phyloP scores from a whole-genome alignment of 2,329 filamentous ascomycete genomes.

The Colletotrichum sansevieriae region DNA sequence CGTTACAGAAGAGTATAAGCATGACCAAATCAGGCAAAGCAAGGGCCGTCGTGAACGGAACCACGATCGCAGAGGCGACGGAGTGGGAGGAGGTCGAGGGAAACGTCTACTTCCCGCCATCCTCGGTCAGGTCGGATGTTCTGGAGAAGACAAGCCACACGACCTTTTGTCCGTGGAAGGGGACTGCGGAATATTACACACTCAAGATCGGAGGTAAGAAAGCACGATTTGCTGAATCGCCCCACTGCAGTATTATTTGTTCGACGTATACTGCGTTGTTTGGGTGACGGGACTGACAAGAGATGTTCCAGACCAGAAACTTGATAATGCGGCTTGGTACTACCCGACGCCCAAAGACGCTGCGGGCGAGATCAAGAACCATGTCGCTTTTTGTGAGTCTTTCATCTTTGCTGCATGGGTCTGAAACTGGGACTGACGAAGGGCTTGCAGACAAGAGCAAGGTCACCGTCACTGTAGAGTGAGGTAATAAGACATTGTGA shows the following conservation, averaged over 20 bases:
- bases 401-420: background rate
- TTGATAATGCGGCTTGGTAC: slow-evolving; percentile 70
- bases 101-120: slow-evolving; percentile 68
- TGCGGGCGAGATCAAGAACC: slow-evolving; percentile 64
- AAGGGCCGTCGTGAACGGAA: slow-evolving; percentile 62
- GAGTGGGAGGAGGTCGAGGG: slow-evolving; percentile 68
- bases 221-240: background rate
- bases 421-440: slow-evolving; percentile 17
- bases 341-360: slow-evolving; percentile 65
- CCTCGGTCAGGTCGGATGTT: slow-evolving; percentile 58
- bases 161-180: slow-evolving; percentile 70
- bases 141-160: slow-evolving; percentile 59
- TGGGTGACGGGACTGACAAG: too few species aligned
- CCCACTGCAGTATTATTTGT: too few species aligned
- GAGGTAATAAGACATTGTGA: background rate
- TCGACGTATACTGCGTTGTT: too few species aligned
- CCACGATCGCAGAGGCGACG: slow-evolving; percentile 63
- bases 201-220: slow-evolving; percentile 60
- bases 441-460: slow-evolving; percentile 50
- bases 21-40: slow-evolving; percentile 49
- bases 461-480: slow-evolving; percentile 46
- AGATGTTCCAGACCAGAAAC: slow-evolving; percentile 45
- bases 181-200: slow-evolving; percentile 68
- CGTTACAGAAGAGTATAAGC: background rate
- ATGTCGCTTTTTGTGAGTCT: slow-evolving; percentile 70